Conservation (phyloP, 1,284 basidiomycete species). For the Exobasidium rhododendri region DNA sequence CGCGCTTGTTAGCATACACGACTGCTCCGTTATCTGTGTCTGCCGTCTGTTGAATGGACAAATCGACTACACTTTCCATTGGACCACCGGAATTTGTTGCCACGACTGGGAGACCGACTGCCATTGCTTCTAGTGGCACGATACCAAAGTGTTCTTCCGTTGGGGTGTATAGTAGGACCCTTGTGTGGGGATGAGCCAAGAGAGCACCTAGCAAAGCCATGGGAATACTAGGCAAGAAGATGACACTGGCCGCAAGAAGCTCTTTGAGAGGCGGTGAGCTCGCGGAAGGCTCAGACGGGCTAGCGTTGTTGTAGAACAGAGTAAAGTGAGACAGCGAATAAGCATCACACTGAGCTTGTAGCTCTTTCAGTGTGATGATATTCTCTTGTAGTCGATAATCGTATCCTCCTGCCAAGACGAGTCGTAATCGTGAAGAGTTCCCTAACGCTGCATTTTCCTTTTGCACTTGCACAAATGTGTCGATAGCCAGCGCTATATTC, state of each 20-base stretch:
- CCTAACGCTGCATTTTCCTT: constrained; percentile 26
- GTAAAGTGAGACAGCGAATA: constrained; percentile 57
- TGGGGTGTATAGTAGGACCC: constrained; percentile 79
- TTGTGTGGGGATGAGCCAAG: constrained; percentile 27
- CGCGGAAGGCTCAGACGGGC: constrained; percentile 44
- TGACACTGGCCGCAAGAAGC: constrained; percentile 22
- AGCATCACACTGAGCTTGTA: constrained; percentile 31
- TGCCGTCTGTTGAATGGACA: constrained; percentile 31
- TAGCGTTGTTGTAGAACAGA: constrained; percentile 33
- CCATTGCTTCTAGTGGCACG: constrained; percentile 91
- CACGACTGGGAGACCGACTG: constrained; percentile 81
- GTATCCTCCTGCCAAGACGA: constrained; percentile 65
- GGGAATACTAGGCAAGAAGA: constrained; percentile 47
- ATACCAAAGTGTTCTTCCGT: constrained; percentile 96
- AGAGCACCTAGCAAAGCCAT: constrained; percentile 42
- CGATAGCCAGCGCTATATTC: constrained; percentile 76
- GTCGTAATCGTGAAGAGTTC: constrained; percentile 22
- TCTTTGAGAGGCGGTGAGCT: constrained; percentile 27
- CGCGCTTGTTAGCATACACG: constrained; percentile 19
- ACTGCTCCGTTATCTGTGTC: background rate
- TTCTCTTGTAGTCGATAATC: constrained; percentile 71
- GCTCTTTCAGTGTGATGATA: constrained; percentile 60
- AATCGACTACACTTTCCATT: constrained; percentile 76
- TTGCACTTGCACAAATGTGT: constrained; percentile 65
- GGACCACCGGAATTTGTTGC: constrained; percentile 88